These are phyloP conservation scores for Cyclotella cryptica DNA, from an alignment of 108 stramenopile species.

Conservation along the genomic window DNA sequence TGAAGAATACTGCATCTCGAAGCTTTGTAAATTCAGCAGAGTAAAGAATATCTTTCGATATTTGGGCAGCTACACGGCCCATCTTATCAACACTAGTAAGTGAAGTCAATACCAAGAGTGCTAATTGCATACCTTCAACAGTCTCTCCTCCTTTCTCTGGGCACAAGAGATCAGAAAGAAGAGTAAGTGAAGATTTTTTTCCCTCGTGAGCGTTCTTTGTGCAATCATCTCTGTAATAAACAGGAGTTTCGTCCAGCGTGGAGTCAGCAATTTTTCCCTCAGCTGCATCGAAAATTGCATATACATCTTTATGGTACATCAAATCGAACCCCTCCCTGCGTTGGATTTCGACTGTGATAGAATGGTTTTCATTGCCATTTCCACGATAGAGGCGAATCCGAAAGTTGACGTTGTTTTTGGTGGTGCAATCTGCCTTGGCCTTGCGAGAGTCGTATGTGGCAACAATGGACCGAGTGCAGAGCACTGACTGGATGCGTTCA, in stretches of 20 bases:
- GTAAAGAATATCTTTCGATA: conserved; percentile 18
- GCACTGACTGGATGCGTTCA: conserved; percentile 58
- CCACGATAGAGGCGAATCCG: conserved; percentile 73
- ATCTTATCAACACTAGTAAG: conserved; percentile 21
- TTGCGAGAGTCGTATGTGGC: conserved; percentile 61
- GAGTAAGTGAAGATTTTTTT: background rate
- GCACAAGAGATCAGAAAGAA: conserved; percentile 11
- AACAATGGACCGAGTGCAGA: conserved; percentile 71
- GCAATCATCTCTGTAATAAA: conserved; percentile 23
- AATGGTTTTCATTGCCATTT: conserved; percentile 48
- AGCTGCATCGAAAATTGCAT: conserved; percentile 74
- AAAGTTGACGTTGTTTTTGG: conserved; percentile 68
- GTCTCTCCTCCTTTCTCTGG: conserved; percentile 5
- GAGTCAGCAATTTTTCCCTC: conserved; percentile 39
- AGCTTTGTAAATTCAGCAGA: conserved; percentile 14
- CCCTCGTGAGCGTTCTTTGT: background rate
- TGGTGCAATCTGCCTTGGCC: conserved; percentile 67
- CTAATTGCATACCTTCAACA: conserved; percentile 4
- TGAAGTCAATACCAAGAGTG: conserved; percentile 17
- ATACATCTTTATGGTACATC: conserved; percentile 56
- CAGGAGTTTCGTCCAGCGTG: background rate
- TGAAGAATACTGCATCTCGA: conserved; percentile 16
- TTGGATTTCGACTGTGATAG: conserved; percentile 82
- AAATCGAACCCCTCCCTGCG: conserved; percentile 63
- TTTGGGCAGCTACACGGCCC: conserved; percentile 16